phyloP scores from a whole-genome alignment of 345 rosid genomes.

The Anacardium occidentale region DNA sequence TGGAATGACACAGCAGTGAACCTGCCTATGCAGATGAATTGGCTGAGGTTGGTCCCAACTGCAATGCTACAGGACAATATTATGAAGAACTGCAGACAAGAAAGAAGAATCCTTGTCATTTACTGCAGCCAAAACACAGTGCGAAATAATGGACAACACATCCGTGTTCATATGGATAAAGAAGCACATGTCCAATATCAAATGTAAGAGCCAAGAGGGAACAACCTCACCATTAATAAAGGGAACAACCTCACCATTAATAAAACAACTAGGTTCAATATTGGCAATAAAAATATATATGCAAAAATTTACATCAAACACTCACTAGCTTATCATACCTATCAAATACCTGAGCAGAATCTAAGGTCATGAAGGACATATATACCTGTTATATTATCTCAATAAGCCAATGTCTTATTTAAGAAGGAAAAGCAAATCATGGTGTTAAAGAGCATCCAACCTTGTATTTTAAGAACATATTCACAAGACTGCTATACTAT shows the following conservation, averaged over 20 bases:
- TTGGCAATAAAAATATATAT: not conserved
- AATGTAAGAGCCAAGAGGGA: not conserved
- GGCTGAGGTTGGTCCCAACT: slow-evolving; percentile 97
- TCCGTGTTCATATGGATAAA: not conserved
- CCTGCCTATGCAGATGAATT: slow-evolving; percentile 96
- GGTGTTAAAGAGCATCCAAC: no score
- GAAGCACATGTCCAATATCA: not conserved
- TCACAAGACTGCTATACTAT: no score
- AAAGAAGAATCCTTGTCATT: slow-evolving; percentile 14
- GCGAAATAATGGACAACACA: not conserved
- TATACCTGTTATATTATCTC: not conserved
- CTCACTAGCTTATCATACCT: not conserved
- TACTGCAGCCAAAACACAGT: not conserved
- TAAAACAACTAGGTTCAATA: not conserved
- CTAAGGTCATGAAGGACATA: not conserved
- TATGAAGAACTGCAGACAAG: slow-evolving; percentile 63
- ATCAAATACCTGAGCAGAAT: not conserved
- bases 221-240: no score
- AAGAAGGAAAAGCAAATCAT: no score
- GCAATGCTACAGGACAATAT: slow-evolving; percentile 85
- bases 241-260: not conserved
- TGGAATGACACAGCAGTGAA: slow-evolving; percentile 96
- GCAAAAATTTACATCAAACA: not conserved
- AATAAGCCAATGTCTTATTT: not conserved
- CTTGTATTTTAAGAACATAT: no score